Evolutionary conservation across 2,329 filamentous ascomycete genomes (phyloP).

Genomic region (Rutstroemia sp.): DNA sequence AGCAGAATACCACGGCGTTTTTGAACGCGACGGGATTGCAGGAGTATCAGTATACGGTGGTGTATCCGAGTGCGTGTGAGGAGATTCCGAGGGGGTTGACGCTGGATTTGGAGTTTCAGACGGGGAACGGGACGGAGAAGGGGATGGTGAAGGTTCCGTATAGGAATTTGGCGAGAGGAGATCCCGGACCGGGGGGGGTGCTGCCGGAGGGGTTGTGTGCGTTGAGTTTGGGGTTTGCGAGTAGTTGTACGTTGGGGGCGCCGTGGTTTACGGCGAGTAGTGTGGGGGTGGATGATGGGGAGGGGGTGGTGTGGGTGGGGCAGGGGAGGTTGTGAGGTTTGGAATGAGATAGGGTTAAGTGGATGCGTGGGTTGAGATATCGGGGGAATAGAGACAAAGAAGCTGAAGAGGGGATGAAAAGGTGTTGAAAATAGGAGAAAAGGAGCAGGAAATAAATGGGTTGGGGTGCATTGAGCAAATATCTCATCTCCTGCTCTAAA

Average conservation of each 20-base stretch:
- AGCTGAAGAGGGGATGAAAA: too few relatives aligned
- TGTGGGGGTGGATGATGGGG: background rate
- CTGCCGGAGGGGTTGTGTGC: background rate
- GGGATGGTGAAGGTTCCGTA: background rate
- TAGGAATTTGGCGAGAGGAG: background rate
- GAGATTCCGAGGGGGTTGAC: background rate
- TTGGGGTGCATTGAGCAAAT: too few relatives aligned
- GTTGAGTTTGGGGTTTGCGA: background rate
- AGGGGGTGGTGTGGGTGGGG: background rate
- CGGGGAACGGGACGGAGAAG: background rate
- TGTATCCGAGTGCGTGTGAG: background rate
- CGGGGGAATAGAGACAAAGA: background rate
- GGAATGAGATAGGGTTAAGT: background rate
- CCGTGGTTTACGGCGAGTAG: conserved; percentile 1
- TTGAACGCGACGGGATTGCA: background rate
- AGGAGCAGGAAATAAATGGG: background rate
- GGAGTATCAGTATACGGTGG: background rate
- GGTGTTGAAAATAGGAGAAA: too few relatives aligned
- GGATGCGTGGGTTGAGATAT: too few relatives aligned
- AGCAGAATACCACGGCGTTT: background rate
- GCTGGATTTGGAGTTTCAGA: background rate
- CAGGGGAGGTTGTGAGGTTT: background rate
- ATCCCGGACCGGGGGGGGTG: background rate
- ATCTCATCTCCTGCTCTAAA: too few relatives aligned
- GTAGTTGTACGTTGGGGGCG: background rate